Evolutionary conservation across 306 rosid genomes (phyloP), one percentile per base, ranked within the genome.

Genomic region (Cucurbita pepo): DNA sequence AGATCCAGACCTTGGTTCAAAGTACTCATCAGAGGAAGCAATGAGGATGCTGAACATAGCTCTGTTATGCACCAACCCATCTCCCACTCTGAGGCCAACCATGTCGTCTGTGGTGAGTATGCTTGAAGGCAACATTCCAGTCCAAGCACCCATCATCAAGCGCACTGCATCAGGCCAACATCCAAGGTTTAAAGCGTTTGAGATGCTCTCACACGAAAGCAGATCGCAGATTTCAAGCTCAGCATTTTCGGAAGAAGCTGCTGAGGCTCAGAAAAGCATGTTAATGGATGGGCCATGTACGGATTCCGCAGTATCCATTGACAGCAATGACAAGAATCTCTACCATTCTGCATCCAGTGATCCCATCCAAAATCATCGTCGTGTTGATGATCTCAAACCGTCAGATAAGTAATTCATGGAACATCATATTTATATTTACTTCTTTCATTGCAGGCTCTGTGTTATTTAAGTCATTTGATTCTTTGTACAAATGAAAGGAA

Each of bases 1-100:
- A 74, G 96, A 92, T 82, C 91, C 87, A 15, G 51, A 60, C 72
- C 96, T 90, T 48, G 91, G 86, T 56, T 79, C 93, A 71, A 79
- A 69, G 52, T 90, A 87, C 79, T 79, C 87, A 52, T 5, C 67
- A 56, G 83, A 79, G 14, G 96, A 93, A 74, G 96, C 85, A 10
- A 83, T 87, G 91, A 88, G 90, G 77, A 88, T 93, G 96, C 77
- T 90, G 7, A 86, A 85, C 70, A 16, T 93, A 71, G 96, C 88
- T 21, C 90, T 93, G 8, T 13, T 90, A 21, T 93, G 98, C 88
- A 88, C 96, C 72, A 93, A 87, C 59, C 88, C 93, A 73, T 93
- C 98, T 78, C 96, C 98, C 56, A 90, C 96, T 63, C 96, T 88
- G n/a, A 79, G 98, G 50, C 97, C 97, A 60, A 19, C 88, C 66